Base-by-base conservation (phyloP, 1,284 basidiomycete species). In the Ganoderma sp. region DNA sequence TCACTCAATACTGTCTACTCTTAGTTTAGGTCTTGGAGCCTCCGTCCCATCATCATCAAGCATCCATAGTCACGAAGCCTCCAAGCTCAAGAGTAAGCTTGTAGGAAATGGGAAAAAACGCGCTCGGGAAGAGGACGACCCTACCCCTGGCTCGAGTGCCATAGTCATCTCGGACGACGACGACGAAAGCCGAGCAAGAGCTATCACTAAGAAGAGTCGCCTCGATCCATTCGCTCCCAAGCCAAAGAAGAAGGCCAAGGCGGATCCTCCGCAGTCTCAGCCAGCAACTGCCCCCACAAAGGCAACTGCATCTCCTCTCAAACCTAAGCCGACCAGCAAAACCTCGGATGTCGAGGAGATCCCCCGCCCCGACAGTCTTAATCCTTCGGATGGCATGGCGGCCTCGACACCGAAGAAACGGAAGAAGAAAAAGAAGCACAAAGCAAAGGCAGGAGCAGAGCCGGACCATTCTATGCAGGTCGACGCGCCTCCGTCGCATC, bases 21-120 rank as follows among this genome's bases (percentile, higher is more conserved):
- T 52, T 64, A 93, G 91, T 74, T 79, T 93, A 67, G 91, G 91
- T 68, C 90, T 93, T 14, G 91, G 91, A 45, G 89, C 89, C 54
- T 75, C 85, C 48, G 79, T 87, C 37, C 85, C 89, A 19, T 85
- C 85, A 60, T 78, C 79, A 2, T 78, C 83, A 25, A 79, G 72
- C 63, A 73, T 81, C 14, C 79, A 73, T 34, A 68, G 74, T 57
- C 75, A 85, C 50, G 90, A 90, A 66, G 80, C 83, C 32, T 84
- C 84, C 15, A 86, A 85, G 67, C 82, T 93, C 14, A 89, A 87
- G 75, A 82, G 83, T 65, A 87, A 84, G 71, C 82, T 93, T 1
- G 73, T 81, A 9, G 86, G 84, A 15, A 80, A 81, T 1, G 85
- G 84, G 25, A 81, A 83, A 69, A 90, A 88, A 75, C 82, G 84